Evolutionary conservation across 495 filamentous ascomycete genomes (phyloP), one percentile per base, ranked within the genome.

Genomic region (Neurospora sp.): DNA sequence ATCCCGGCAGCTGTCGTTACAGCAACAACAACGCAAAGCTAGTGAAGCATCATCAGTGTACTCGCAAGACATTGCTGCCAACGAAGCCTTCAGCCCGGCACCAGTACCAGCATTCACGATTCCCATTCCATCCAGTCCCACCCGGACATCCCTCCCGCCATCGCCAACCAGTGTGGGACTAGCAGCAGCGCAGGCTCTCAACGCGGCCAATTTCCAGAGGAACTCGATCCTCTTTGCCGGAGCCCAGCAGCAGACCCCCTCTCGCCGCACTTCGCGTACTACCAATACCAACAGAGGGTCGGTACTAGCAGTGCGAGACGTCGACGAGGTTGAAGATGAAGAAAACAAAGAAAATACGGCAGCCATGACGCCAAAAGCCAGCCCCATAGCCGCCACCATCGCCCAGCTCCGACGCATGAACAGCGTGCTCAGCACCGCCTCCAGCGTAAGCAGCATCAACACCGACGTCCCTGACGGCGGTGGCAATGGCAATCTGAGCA

Each of bases 371-470:
- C 54, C 54, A 31, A 62, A 35, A 35, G 54, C 54, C 40, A 71
- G 20, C 37, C 37, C 54, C 16, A 39, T 42, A 27, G 71, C 72
- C 38, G 37, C 69, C 18, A 75, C 75, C 40, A 77, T 77, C 18
- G 75, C 71, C 41, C 75, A 77, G 41, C 73, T 80, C 3, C 72
- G 77, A 12, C 77, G 77, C 71, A 79, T 79, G 77, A 77, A 80
- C 75, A 74, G 70, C 44, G 70, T 70, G 8, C 37, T 79, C 38
- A 76, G 76, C 77, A 71, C 46, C 8, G 71, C 75, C 8, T 73
- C 77, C 5, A 74, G 74, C 71, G 44, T 74, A 69, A 41, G 14
- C 38, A 75, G 75, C 48, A 46, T 72, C 27, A 66, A 66, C 6
- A 66, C 54, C 14, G 54, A 66, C 2, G 27, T 66, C 1, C 6